These are phyloP conservation scores for Dalechampia spathulata DNA, from an alignment of 441 rosid species.

Conservation along the genomic window DNA sequence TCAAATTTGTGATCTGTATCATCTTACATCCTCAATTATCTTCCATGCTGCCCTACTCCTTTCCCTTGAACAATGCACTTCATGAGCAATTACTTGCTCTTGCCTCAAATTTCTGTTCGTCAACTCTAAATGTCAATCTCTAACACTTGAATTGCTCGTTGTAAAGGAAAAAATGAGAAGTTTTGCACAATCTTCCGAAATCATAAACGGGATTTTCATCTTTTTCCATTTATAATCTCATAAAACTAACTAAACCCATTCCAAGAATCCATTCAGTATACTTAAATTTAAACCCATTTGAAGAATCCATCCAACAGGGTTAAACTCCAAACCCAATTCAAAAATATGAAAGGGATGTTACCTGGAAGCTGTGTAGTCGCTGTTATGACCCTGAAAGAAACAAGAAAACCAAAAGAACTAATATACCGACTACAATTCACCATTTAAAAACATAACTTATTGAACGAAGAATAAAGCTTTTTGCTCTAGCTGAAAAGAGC, in stretches of 20 bases:
- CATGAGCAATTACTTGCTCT: constrained; percentile 30
- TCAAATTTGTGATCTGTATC: background rate
- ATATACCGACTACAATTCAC: too few species aligned
- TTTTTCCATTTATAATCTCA: background rate
- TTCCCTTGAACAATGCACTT: constrained; percentile 93
- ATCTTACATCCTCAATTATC: constrained; percentile 78
- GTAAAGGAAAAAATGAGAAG: background rate
- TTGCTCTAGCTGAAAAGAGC: background rate
- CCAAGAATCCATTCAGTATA: constrained; percentile 4
- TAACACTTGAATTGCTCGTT: background rate
- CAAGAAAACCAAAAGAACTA: background rate
- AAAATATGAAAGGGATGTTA: constrained; percentile 13
- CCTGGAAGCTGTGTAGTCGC: constrained; percentile 33
- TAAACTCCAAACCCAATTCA: too few species aligned
- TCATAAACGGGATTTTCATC: background rate
- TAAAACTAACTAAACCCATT: constrained; percentile 5
- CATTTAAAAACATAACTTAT: background rate
- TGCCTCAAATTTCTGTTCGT: constrained; percentile 29
- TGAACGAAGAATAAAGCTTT: background rate
- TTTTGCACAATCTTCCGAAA: background rate
- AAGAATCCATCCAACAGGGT: too few species aligned
- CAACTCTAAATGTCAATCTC: background rate
- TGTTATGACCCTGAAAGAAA: constrained; percentile 27
- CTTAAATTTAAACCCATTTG: too few species aligned
- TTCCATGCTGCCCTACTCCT: constrained; percentile 86